A percentile compares a stretch with the other conserved stretches of the same genome.
These are phyloP conservation scores for Cladophialophora exuberans DNA, from an alignment of 2,329 filamentous ascomycete genomes.

Conservation along the genomic window DNA sequence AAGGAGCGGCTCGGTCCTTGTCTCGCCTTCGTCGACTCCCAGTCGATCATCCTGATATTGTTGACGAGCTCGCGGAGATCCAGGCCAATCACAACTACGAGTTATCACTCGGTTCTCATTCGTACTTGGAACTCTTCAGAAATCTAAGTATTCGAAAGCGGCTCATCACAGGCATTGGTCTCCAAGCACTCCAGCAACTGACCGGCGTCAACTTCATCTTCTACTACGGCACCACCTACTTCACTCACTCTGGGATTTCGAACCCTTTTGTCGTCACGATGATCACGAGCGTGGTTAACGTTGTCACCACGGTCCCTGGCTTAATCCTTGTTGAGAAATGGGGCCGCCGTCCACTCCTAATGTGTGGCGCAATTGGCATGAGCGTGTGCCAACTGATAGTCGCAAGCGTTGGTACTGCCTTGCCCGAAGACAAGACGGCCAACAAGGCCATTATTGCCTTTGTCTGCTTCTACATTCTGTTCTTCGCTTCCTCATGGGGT, in stretches of 20 bases:
- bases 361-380: slow-evolving; percentile 58
- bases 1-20: slow-evolving; percentile 65
- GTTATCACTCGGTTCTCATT: slow-evolving; percentile 46
- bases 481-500: slow-evolving; percentile 87
- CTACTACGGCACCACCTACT: slow-evolving; percentile 62
- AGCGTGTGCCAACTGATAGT: slow-evolving; percentile 57
- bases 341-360: slow-evolving; percentile 56
- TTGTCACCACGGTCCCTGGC: slow-evolving; percentile 58
- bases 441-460: slow-evolving; percentile 56
- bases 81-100: slow-evolving; percentile 89
- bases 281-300: slow-evolving; percentile 58
- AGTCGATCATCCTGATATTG: slow-evolving; percentile 70
- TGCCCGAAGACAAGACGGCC: slow-evolving; percentile 38
- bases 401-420: slow-evolving; percentile 47
- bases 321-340: slow-evolving; percentile 55
- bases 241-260: slow-evolving; percentile 50
- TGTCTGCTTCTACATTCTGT: slow-evolving; percentile 90
- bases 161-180: slow-evolving; percentile 42
- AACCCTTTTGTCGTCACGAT: slow-evolving; percentile 57
- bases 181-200: slow-evolving; percentile 54
- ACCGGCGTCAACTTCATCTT: slow-evolving; percentile 55
- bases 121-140: slow-evolving; percentile 41
- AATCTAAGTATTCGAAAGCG: slow-evolving; percentile 42
- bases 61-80: slow-evolving; percentile 79
- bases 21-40: slow-evolving; percentile 73